phyloP scores from a whole-genome alignment of 1,139 yeast genomes.

The Zygoascus hellenicus region DNA sequence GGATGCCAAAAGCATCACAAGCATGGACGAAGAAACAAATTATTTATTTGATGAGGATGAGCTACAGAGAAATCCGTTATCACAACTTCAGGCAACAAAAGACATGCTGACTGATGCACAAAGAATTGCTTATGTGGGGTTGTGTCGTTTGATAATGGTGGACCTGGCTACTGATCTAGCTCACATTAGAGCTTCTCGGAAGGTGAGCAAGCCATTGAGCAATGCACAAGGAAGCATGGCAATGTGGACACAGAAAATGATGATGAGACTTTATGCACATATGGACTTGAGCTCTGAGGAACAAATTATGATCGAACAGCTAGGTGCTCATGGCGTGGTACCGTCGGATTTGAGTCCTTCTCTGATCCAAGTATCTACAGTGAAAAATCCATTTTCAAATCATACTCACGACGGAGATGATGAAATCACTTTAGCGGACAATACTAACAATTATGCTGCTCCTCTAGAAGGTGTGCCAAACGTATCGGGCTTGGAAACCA shows the following conservation, averaged over 20 bases:
- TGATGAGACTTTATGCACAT: conserved; percentile 73
- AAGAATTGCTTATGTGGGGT: conserved; percentile 86
- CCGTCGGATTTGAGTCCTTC: conserved; percentile 64
- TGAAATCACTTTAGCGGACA: conserved; percentile 11
- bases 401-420: conserved; percentile 10
- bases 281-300: conserved; percentile 69
- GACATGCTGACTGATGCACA: conserved; percentile 77
- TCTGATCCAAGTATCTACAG: conserved; percentile 27
- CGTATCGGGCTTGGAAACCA: conserved; percentile 34
- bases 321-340: conserved; percentile 78
- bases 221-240: conserved; percentile 75
- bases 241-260: conserved; percentile 75
- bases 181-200: conserved; percentile 39
- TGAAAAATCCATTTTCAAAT: conserved; percentile 25
- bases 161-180: conserved; percentile 81
- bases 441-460: conserved; percentile 5
- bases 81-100: conserved; percentile 74
- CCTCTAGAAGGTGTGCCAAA: conserved; percentile 18
- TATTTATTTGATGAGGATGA: conserved; percentile 58
- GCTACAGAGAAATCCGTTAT: conserved; percentile 45
- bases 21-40: conserved; percentile 73
- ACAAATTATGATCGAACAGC: conserved; percentile 77
- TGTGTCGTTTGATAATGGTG: conserved; percentile 66
- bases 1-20: conserved; percentile 65
- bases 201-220: conserved; percentile 45